Base-by-base conservation (phyloP, 176 grass and related monocot genomes). In the Musa itinerans region DNA sequence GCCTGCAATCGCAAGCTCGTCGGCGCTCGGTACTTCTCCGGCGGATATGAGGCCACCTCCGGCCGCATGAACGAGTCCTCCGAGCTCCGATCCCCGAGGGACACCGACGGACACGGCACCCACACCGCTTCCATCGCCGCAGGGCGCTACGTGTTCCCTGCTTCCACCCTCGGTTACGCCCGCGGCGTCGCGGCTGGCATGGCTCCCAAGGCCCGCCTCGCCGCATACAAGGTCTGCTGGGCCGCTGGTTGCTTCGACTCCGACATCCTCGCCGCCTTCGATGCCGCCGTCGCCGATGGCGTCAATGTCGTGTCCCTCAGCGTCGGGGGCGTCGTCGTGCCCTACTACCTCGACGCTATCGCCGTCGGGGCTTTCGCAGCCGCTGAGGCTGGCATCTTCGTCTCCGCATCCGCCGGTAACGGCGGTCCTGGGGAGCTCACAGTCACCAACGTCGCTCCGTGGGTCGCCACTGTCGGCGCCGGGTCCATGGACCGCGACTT, bases 211-310 rank as follows among this genome's bases (percentile, higher is more conserved):
- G 94, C 94, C 25, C 88, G 90, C 24, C 71, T 97, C 65, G 88
- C 94, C 0, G 90, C 90, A 4, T 97, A 97, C 83, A 97, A 97
- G 80, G 94, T 97, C 15, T 97, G 94, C 80, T 97, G 94, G 94
- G 74, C 8, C 0, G 85, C 85, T 9, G 90, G 90, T 0, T 93
- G 90, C 86, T 97, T 97, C 80, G 94, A 97, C 63, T 97, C 93
- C 3, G 94, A 97, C 78, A 97, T 97, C 82, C 94, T 97, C 56
- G 94, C 90, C 1, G 94, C 94, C 2, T 97, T 97, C 75, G 94
- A 93, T 9, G 86, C 94, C 34, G 93, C 90, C 14, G 90, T 93
- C 43, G 78, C 88, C 1, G 94, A 97, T 2, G 94, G 90, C 26
- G 90, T 90, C 16, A 83, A 92, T 34, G 90, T 93, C 11, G 69